Conservation (phyloP, 106 monocot species). For the Hemerocallis citrina region DNA sequence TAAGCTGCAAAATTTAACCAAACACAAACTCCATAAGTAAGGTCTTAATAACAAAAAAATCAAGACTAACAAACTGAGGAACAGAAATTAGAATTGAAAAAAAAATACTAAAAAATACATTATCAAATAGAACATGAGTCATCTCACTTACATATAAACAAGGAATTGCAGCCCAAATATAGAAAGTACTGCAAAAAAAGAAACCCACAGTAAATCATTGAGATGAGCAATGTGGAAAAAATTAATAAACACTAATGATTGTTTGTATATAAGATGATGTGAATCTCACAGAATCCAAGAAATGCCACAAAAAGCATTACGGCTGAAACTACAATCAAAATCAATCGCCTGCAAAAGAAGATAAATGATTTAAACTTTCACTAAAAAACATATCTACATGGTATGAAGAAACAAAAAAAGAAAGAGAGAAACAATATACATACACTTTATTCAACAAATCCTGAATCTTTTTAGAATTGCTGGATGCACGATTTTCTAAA, state of each 20-base stretch:
- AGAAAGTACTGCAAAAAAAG: constrained; percentile 61
- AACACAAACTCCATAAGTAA: constrained; percentile 2
- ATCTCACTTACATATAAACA: constrained; percentile 67
- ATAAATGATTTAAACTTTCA: neutral
- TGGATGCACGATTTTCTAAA: constrained; percentile 27
- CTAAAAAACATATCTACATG: neutral
- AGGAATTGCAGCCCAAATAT: constrained; percentile 50
- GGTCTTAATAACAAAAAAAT: neutral
- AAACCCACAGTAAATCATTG: neutral
- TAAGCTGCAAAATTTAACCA: constrained; percentile 43
- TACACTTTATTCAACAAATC: constrained; percentile 52
- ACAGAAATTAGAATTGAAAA: neutral
- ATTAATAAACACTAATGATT: neutral
- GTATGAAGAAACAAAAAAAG: neutral
- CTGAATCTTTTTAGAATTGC: constrained; percentile 56
- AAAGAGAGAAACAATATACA: constrained; percentile 3
- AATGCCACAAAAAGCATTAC: constrained; percentile 84
- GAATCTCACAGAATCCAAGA: constrained; percentile 84
- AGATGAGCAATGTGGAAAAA: neutral
- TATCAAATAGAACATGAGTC: neutral
- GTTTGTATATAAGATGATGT: neutral
- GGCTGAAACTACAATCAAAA: constrained; percentile 59
- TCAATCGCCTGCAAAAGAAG: constrained; percentile 26
- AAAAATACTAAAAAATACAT: neutral
- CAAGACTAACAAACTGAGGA: neutral